Percentiles rank a stretch among this genome's conserved stretches.
phyloP scores from a whole-genome alignment of 2,329 filamentous ascomycete species.

The Talaromyces sp. region DNA sequence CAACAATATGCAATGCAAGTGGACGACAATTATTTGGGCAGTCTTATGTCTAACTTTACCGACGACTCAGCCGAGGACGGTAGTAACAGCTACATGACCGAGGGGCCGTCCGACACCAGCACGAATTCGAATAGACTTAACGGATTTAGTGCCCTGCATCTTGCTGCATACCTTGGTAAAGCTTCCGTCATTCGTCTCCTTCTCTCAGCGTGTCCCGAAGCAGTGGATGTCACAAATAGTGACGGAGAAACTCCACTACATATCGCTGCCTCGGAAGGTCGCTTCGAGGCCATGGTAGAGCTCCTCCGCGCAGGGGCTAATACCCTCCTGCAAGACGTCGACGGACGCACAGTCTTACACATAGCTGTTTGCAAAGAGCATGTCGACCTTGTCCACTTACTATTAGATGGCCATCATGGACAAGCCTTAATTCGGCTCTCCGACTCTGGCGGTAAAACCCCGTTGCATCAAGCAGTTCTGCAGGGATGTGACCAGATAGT shows the following conservation, averaged over 20 bases:
- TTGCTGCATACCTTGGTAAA: conserved; percentile 2
- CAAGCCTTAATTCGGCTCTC: neutral
- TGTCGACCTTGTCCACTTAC: neutral
- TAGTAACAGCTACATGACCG: conserved; percentile 1
- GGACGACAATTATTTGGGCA: neutral
- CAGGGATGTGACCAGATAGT: conserved; percentile 5
- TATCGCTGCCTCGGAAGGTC: neutral
- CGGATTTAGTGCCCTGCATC: neutral
- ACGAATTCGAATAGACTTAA: conserved; percentile 1
- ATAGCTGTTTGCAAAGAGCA: conserved; percentile 1
- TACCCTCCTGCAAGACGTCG: neutral
- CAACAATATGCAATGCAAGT: neutral
- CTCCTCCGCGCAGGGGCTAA: neutral
- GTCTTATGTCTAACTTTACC: neutral
- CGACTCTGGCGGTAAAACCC: neutral
- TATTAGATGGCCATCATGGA: neutral
- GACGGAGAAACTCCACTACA: conserved; percentile 3
- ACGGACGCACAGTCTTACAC: conserved; percentile 4
- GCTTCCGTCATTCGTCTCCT: conserved; percentile 4
- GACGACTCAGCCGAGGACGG: neutral
- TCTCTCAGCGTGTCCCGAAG: neutral
- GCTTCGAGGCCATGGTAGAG: neutral
- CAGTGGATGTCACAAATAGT: neutral
- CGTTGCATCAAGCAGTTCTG: conserved; percentile 2
- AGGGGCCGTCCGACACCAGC: neutral